Conservation (phyloP, 805 yeast genomes). For the Hagleromyces aurorensis region DNA sequence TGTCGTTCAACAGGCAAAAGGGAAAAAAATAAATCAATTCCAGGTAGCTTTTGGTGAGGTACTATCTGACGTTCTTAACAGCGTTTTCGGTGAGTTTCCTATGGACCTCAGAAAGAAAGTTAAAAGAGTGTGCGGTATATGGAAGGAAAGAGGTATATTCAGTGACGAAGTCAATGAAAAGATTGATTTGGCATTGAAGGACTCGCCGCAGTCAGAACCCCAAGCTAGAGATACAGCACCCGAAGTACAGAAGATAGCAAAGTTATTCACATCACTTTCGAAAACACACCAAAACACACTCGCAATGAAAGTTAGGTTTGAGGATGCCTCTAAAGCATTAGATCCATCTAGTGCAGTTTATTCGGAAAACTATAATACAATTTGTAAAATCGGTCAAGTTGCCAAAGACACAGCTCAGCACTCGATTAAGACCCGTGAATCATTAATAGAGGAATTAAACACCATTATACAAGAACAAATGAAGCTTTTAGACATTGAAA, state of each 20-base stretch:
- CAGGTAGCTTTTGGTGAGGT: slow-evolving; percentile 23
- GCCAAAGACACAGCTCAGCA: slow-evolving; percentile 25
- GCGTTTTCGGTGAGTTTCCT: slow-evolving; percentile 32
- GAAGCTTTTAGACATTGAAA: slow-evolving; percentile 24
- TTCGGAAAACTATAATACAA: slow-evolving; percentile 26
- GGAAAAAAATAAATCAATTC: slow-evolving; percentile 25
- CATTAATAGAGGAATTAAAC: slow-evolving; percentile 20
- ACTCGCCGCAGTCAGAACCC: too few relatives aligned
- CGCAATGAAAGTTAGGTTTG: slow-evolving; percentile 25
- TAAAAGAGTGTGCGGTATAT: slow-evolving; percentile 52
- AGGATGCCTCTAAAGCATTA: slow-evolving; percentile 20
- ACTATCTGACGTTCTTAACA: slow-evolving; percentile 29
- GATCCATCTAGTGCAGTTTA: slow-evolving; percentile 25
- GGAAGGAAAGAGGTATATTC: slow-evolving; percentile 57
- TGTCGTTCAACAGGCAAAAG: slow-evolving; percentile 30
- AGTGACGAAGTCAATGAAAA: slow-evolving; percentile 24
- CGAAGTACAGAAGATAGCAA: slow-evolving; percentile 31
- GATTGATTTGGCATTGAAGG: slow-evolving; percentile 22
- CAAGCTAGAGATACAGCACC: slow-evolving; percentile 16
- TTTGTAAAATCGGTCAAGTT: slow-evolving; percentile 25
- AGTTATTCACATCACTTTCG: slow-evolving; percentile 18
- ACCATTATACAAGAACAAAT: slow-evolving; percentile 21
- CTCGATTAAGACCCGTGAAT: slow-evolving; percentile 24
- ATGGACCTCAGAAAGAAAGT: slow-evolving; percentile 43
- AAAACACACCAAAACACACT: slow-evolving; percentile 18